Percentiles rank a stretch among this genome's conserved stretches.
Conservation (phyloP, 179 eudicot species). For the Dionaea muscipula region DNA sequence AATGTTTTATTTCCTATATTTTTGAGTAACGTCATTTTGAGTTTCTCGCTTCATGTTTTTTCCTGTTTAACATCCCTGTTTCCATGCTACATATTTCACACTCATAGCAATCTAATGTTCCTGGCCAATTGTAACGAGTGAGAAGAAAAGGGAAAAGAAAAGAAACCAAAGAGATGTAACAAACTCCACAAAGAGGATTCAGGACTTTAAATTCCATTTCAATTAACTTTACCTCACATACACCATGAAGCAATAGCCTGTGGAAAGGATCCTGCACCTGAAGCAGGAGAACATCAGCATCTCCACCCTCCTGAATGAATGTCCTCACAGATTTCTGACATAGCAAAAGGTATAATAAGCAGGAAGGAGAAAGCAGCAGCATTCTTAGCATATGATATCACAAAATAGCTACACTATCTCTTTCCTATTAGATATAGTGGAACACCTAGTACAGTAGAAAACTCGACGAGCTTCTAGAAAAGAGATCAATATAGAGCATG, state of each 20-base stretch:
- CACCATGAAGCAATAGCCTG: constrained; percentile 85
- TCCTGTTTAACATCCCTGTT: too few species aligned
- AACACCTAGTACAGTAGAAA: too few species aligned
- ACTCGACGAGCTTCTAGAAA: too few species aligned
- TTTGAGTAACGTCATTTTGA: too few species aligned
- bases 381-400: neutral
- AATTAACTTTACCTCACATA: constrained; percentile 62
- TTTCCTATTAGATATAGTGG: too few species aligned
- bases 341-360: constrained; percentile 1
- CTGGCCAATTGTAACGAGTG: too few species aligned
- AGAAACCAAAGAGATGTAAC: neutral
- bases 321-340: constrained; percentile 52
- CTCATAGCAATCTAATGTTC: too few species aligned
- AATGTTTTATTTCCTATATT: too few species aligned
- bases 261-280: constrained; percentile 79
- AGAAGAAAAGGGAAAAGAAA: neutral
- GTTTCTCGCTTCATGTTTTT: too few species aligned
- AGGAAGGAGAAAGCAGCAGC: constrained; percentile 1
- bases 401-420: too few species aligned
- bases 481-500: too few species aligned
- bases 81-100: too few species aligned
- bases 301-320: constrained; percentile 43
- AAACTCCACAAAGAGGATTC: neutral
- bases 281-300: constrained; percentile 46
- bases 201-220: neutral